Conservation (phyloP, 2,329 filamentous ascomycete genomes). For the Xylariaceae sp. region DNA sequence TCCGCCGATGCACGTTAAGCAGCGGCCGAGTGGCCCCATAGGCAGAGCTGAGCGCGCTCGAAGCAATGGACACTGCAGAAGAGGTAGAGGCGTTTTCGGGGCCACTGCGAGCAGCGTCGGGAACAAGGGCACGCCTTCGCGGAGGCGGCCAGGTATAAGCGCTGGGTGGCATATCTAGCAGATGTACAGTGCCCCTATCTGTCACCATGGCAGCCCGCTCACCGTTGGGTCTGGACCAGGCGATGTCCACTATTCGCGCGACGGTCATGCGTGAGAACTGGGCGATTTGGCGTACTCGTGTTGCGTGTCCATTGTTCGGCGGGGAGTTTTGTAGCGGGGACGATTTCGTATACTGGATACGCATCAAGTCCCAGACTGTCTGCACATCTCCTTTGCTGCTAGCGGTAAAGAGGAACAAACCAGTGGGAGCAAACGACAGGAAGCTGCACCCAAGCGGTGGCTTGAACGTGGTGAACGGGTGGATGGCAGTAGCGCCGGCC, state of each 20-base stretch:
- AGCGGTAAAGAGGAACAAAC: conserved; percentile 68
- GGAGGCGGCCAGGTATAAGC: conserved; percentile 85
- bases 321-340: conserved; percentile 52
- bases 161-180: conserved; percentile 77
- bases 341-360: conserved; percentile 56
- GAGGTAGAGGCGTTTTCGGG: conserved; percentile 39
- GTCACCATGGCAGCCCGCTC: conserved; percentile 86
- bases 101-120: conserved; percentile 41
- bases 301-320: conserved; percentile 43
- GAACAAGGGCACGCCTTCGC: conserved; percentile 42
- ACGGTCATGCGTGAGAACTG: conserved; percentile 89
- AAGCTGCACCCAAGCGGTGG: conserved; percentile 73
- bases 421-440: conserved; percentile 70
- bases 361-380: conserved; percentile 74
- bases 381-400: conserved; percentile 81
- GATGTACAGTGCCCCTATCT: conserved; percentile 89
- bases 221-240: conserved; percentile 76
- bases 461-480: conserved; percentile 66
- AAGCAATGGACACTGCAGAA: conserved; percentile 62
- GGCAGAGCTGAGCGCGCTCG: conserved; percentile 64
- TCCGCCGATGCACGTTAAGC: conserved; percentile 50
- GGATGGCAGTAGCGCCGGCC: conserved; percentile 44
- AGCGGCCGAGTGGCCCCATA: conserved; percentile 62
- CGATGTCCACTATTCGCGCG: conserved; percentile 82
- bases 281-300: conserved; percentile 74